Conservation (phyloP, 768 basidiomycete genomes). For the Kondoa malvinella region DNA sequence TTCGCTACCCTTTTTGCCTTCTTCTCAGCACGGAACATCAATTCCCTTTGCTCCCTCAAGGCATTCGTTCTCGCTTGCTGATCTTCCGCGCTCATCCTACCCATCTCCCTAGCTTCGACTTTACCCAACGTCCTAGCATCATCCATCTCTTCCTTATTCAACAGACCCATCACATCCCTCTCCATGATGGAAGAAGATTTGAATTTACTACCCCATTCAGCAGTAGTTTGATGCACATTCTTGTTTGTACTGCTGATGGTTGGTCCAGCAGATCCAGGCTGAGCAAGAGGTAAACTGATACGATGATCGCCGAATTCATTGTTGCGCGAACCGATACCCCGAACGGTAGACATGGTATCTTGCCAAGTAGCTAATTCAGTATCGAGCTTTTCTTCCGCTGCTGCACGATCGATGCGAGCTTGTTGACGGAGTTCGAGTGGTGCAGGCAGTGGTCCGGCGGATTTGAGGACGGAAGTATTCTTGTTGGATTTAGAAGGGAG, state of each 20-base stretch:
- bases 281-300: slow-evolving; percentile 18
- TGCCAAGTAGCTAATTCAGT: slow-evolving; percentile 87
- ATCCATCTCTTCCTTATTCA: not conserved
- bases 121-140: not conserved
- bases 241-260: slow-evolving; percentile 14
- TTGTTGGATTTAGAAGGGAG: not conserved
- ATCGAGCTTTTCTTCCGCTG: slow-evolving; percentile 85
- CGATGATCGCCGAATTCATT: slow-evolving; percentile 24
- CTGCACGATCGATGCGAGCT: slow-evolving; percentile 77
- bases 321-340: slow-evolving; percentile 46
- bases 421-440: slow-evolving; percentile 73
- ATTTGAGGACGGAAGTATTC: slow-evolving; percentile 18
- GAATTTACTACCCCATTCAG: not conserved
- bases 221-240: slow-evolving; percentile 47
- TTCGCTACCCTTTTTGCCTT: slow-evolving; percentile 79
- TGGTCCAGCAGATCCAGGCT: not conserved
- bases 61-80: slow-evolving; percentile 63
- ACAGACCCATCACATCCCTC: not conserved
- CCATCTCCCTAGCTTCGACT: not conserved
- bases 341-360: slow-evolving; percentile 74
- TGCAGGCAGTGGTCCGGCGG: slow-evolving; percentile 43
- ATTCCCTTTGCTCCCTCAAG: slow-evolving; percentile 71
- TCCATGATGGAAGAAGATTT: not conserved
- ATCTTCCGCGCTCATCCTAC: slow-evolving; percentile 45
- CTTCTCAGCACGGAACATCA: slow-evolving; percentile 79